Conservation (phyloP, 2,329 filamentous ascomycete genomes). For the Aspergillus clavatus region DNA sequence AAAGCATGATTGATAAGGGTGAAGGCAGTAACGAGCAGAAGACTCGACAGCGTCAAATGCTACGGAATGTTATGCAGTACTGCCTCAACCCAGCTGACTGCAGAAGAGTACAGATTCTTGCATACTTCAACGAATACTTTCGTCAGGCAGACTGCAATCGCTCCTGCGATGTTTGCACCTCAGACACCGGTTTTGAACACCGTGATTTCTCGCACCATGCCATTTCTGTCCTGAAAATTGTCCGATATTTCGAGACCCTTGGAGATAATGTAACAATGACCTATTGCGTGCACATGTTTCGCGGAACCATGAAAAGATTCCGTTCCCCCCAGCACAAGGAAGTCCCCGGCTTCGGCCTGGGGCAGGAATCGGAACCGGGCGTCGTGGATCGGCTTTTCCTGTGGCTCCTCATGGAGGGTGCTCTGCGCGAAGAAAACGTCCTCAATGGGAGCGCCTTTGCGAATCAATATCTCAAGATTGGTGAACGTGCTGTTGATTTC, state of each 20-base stretch:
- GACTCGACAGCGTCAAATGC: constrained; percentile 76
- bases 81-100: constrained; percentile 89
- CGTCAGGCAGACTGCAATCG: constrained; percentile 63
- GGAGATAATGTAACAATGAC: constrained; percentile 62
- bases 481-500: constrained; percentile 46
- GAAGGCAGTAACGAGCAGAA: constrained; percentile 76
- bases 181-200: constrained; percentile 63
- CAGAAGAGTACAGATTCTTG: constrained; percentile 77
- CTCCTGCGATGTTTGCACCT: constrained; percentile 85
- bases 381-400: constrained; percentile 84
- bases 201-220: constrained; percentile 76
- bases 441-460: constrained; percentile 64
- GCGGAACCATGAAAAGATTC: constrained; percentile 62
- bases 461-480: constrained; percentile 58
- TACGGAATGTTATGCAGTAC: constrained; percentile 77
- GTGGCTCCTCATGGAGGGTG: constrained; percentile 67
- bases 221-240: constrained; percentile 63
- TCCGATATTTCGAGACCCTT: constrained; percentile 48
- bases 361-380: constrained; percentile 63
- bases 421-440: constrained; percentile 65
- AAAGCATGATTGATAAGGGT: constrained; percentile 76
- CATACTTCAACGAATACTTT: constrained; percentile 92
- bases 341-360: constrained; percentile 61
- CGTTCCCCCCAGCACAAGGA: constrained; percentile 49
- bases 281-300: constrained; percentile 79